Conservation (phyloP, 2,329 filamentous ascomycete genomes). For the Spiromastix sp. region DNA sequence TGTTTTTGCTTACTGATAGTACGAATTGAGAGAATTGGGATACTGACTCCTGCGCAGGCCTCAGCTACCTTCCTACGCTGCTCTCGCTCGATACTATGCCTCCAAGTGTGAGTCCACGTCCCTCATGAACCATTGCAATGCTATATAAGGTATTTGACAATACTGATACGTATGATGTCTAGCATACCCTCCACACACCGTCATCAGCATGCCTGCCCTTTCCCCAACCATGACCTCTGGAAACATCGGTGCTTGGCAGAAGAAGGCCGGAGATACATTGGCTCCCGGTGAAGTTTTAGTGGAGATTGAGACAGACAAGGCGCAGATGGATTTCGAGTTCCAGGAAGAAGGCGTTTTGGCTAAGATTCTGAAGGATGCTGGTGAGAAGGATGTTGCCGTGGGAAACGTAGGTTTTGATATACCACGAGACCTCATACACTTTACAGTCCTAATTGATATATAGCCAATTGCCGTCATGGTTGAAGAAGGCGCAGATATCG, state of each 20-base stretch:
- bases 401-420: constrained; percentile 87
- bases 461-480: constrained; percentile 94
- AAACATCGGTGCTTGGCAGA: constrained; percentile 96
- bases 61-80: constrained; percentile 44
- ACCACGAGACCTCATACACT: constrained; percentile 5
- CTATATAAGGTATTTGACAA: not conserved
- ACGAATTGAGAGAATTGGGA: not conserved
- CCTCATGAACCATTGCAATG: constrained; percentile 12
- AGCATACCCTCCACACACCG: constrained; percentile 90
- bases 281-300: constrained; percentile 89
- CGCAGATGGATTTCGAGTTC: constrained; percentile 99
- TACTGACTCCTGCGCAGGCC: constrained; percentile 17
- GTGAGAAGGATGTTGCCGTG: constrained; percentile 87
- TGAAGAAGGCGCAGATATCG: constrained; percentile 79
- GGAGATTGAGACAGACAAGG: constrained; percentile 99
- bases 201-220: constrained; percentile 96
- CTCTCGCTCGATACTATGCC: constrained; percentile 57
- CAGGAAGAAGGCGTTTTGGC: constrained; percentile 95
- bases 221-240: constrained; percentile 96
- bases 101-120: constrained; percentile 48
- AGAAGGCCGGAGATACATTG: constrained; percentile 84
- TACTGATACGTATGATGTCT: constrained; percentile 15
- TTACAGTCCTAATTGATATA: constrained; percentile 1
- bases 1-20: not conserved
- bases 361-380: constrained; percentile 85